Percentiles rank a stretch among this genome's conserved stretches.
Evolutionary conservation across 2,329 filamentous ascomycete species (phyloP).

Genomic region (Colletotrichum sp.): DNA sequence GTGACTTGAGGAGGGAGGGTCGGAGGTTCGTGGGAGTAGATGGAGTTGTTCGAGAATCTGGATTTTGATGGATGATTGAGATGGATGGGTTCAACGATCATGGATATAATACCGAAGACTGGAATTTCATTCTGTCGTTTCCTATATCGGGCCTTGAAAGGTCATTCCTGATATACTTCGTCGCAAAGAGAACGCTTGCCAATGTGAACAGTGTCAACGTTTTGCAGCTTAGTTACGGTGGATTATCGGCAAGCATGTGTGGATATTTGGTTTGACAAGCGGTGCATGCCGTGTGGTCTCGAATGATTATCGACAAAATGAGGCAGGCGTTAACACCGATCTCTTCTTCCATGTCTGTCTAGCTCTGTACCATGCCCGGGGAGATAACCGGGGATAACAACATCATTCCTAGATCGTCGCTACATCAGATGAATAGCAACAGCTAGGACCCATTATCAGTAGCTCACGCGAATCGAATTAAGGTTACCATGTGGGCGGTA

Average conservation of each 20-base stretch:
- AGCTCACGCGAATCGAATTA: not conserved
- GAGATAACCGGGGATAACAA: not conserved
- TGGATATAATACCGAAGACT: not conserved
- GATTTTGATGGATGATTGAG: fast-evolving
- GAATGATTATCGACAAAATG: no score
- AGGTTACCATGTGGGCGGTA: not conserved
- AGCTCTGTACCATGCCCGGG: not conserved
- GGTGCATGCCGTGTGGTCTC: no score
- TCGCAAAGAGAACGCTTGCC: not conserved
- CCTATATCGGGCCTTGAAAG: not conserved
- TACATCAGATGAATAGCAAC: not conserved
- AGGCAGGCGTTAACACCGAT: no score
- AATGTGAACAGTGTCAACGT: no score
- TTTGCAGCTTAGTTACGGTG: no score
- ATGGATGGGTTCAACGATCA: not conserved
- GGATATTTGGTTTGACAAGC: no score
- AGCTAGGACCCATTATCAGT: not conserved
- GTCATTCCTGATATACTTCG: not conserved
- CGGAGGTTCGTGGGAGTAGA: not conserved
- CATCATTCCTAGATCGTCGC: not conserved
- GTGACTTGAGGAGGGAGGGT: no score
- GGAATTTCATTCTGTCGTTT: not conserved
- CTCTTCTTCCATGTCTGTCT: no score
- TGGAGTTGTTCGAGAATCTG: not conserved
- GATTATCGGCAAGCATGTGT: no score